A percentile compares a stretch with the other conserved stretches of the same genome.
Conservation (phyloP, 2,329 filamentous ascomycete genomes). For the Zarea fungicola region DNA sequence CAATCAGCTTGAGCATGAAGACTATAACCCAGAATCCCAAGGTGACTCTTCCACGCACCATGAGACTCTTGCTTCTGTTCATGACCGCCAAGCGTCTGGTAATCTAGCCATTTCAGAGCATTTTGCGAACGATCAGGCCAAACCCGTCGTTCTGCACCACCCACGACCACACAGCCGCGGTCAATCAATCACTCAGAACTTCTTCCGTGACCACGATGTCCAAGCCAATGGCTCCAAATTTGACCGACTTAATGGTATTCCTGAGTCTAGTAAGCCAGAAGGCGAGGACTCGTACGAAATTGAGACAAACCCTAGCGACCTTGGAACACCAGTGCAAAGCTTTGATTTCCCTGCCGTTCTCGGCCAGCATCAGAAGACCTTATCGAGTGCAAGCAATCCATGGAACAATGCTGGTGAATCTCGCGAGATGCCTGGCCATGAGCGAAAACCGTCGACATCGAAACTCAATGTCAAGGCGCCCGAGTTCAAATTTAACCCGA, state of each 20-base stretch:
- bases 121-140: constrained; percentile 48
- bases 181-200: constrained; percentile 64
- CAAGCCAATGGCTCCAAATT: constrained; percentile 35
- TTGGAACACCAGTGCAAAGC: constrained; percentile 57
- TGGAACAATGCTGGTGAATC: constrained; percentile 47
- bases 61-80: constrained; percentile 25
- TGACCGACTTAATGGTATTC: constrained; percentile 35
- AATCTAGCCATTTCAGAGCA: constrained; percentile 45
- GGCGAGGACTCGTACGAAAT: constrained; percentile 57
- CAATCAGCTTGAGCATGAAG: constrained; percentile 72
- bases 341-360: constrained; percentile 42
- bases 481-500: constrained; percentile 74
- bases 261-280: constrained; percentile 35
- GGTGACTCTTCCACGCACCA: constrained; percentile 22
- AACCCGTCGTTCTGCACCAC: constrained; percentile 60
- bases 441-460: constrained; percentile 59
- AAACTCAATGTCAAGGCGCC: constrained; percentile 86
- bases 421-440: constrained; percentile 33
- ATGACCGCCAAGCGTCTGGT: constrained; percentile 41
- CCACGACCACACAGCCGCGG: constrained; percentile 69
- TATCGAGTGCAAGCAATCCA: constrained; percentile 57
- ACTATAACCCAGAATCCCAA: constrained; percentile 61
- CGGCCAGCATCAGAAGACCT: constrained; percentile 46
- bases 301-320: constrained; percentile 68
- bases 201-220: constrained; percentile 53